A percentile compares a stretch with the other conserved stretches of the same genome.
Conservation (phyloP, 352 stramenopile species). For the Pythium utonaiense region DNA sequence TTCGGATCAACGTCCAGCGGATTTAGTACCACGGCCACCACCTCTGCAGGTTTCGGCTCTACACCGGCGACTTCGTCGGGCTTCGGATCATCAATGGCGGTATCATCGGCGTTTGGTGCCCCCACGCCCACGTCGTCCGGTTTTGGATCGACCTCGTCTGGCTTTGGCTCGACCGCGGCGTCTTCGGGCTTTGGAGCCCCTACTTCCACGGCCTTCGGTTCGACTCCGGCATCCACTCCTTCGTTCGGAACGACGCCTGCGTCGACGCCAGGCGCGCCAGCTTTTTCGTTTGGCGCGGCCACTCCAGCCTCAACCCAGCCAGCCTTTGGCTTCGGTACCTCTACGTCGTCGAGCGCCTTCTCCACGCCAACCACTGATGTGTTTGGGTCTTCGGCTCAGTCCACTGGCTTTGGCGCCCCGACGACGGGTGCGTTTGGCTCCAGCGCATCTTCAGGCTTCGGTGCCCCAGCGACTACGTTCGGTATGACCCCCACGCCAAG, state of each 20-base stretch:
- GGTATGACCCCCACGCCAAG: constrained; percentile 26
- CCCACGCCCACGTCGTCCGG: not conserved
- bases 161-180: constrained; percentile 28
- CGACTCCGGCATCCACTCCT: constrained; percentile 23
- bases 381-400: constrained; percentile 31
- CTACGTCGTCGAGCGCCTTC: constrained; percentile 22
- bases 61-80: constrained; percentile 11
- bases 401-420: constrained; percentile 21
- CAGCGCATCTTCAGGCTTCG: constrained; percentile 33
- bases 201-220: no score
- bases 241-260: constrained; percentile 35
- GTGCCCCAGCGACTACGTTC: constrained; percentile 29
- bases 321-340: constrained; percentile 18
- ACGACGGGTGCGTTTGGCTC: constrained; percentile 16
- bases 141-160: constrained; percentile 13
- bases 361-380: constrained; percentile 26
- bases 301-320: constrained; percentile 25
- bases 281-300: constrained; percentile 25
- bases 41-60: constrained; percentile 33
- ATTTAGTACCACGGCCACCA: constrained; percentile 25
- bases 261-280: constrained; percentile 23
- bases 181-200: constrained; percentile 23
- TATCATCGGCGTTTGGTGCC: constrained; percentile 17
- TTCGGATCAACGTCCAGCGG: constrained; percentile 35
- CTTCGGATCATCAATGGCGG: constrained; percentile 10